Evolutionary conservation across 257 asterid genomes (phyloP).

Genomic region (Nicotiana tomentosiformis): DNA sequence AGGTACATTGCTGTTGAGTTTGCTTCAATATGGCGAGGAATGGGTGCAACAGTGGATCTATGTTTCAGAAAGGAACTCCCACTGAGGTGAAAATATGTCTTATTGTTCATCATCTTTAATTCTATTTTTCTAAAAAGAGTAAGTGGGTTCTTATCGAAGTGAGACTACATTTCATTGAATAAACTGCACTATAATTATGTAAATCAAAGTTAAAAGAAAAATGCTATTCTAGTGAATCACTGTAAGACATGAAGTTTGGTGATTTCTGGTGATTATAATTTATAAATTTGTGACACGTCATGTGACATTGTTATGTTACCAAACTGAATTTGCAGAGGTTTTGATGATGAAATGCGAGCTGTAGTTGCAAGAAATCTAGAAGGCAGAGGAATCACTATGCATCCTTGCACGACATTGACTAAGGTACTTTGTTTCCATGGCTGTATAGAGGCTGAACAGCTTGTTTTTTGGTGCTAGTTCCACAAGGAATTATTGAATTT

Average conservation of each 20-base stretch:
- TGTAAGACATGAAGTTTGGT: neutral
- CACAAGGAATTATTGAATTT: neutral
- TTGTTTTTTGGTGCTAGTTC: neutral
- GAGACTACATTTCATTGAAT: neutral
- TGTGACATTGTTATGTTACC: neutral
- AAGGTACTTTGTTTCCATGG: constrained; percentile 44
- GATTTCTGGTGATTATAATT: neutral
- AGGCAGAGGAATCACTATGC: constrained; percentile 92
- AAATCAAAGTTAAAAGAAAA: neutral
- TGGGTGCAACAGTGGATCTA: constrained; percentile 86
- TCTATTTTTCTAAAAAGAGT: neutral
- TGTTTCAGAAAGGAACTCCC: constrained; percentile 94
- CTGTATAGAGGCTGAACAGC: neutral
- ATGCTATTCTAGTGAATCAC: neutral
- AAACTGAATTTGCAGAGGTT: constrained; percentile 56
- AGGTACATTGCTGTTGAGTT: constrained; percentile 99
- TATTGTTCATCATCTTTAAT: neutral
- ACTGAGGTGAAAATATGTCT: constrained; percentile 47
- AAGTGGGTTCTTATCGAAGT: neutral
- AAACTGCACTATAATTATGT: neutral
- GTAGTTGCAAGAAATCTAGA: constrained; percentile 86
- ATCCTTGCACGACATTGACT: constrained; percentile 66
- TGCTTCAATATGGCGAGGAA: constrained; percentile 99
- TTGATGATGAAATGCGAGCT: constrained; percentile 94
- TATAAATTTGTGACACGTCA: neutral